A percentile compares a stretch with the other conserved stretches of the same genome.
Conservation (phyloP, 208 protist genomes). For the Leptomonas seymouri region DNA sequence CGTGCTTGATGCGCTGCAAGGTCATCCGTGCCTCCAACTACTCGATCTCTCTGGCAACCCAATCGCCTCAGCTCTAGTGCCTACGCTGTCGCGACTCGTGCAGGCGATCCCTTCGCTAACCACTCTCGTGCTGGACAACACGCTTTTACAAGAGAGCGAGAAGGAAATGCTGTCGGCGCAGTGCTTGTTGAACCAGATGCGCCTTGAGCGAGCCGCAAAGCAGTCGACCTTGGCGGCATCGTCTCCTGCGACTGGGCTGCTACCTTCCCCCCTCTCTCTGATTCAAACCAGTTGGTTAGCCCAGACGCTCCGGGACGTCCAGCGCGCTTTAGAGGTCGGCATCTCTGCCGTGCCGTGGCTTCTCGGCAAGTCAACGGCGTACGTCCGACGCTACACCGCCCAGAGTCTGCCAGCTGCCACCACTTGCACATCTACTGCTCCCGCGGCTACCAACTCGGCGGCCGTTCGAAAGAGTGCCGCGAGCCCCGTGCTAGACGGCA, state of each 20-base stretch:
- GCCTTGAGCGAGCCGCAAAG: neutral
- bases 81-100: conserved; percentile 42
- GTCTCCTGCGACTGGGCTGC: neutral
- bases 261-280: too few relatives aligned
- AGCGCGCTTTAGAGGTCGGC: conserved; percentile 20
- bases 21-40: conserved; percentile 36
- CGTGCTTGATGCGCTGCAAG: conserved; percentile 39
- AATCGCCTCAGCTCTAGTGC: conserved; percentile 45
- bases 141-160: conserved; percentile 32
- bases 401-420: neutral
- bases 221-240: neutral
- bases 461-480: neutral
- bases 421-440: neutral
- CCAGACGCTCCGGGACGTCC: conserved; percentile 15
- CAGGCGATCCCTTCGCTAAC: conserved; percentile 45
- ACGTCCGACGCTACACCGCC: conserved; percentile 11
- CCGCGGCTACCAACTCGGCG: neutral
- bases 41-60: conserved; percentile 63
- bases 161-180: conserved; percentile 33
- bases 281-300: conserved; percentile 1
- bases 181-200: conserved; percentile 38
- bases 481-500: neutral
- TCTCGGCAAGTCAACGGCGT: conserved; percentile 19
- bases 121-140: conserved; percentile 37
- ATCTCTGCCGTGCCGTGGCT: conserved; percentile 24